Base-by-base conservation (phyloP, 2,329 filamentous ascomycete genomes). In the Amauroascus niger region DNA sequence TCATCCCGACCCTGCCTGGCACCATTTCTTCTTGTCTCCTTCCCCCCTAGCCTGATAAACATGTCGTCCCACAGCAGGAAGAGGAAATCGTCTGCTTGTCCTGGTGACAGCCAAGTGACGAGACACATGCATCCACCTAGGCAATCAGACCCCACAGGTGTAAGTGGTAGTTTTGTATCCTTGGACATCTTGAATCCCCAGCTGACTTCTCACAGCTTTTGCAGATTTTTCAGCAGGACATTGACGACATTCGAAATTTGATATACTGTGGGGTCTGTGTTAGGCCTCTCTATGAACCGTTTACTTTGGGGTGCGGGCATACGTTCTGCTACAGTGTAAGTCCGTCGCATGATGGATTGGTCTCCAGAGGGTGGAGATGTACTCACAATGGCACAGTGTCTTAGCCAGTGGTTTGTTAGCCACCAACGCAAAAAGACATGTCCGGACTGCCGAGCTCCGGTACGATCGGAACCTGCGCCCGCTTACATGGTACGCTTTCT, bases 181-280 rank as follows among this genome's bases (percentile, higher is more conserved):
- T 35, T 28, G 14, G 18, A 37, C 18, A 11, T 33, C 6, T 2
- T 26, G 28, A 4, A 39, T 7, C 11, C n/a, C 11, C n/a, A 22
- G 32, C 49, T 57, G 49, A 63, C 57, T 43, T 41, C 26, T 54
- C 44, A 20, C 51, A 72, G 68, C 66, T 74, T 32, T 61, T 71
- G 24, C 60, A 69, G 55, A 74, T 69, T 5, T 63, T 75, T 16
- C 72, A 76, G 61, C 66, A 71, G 44, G 80, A 85, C 65, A 76
- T 86, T 44, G 76, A 82, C 60, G 75, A 77, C 60, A 77, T 86
- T 57, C 76, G 81, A 59, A 70, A 69, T 28, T 73, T 83, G 30
- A 71, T 84, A 61, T 82, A 80, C 54, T 87, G 83, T 70, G 81
- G 82, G 58, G 82, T 87, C 58, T 87, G 83, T 67, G 79, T 84